A percentile compares a stretch with the other conserved stretches of the same genome.
These are phyloP conservation scores for Chlorella variabilis DNA, from an alignment of 163 green algal genomes.

Conservation along the genomic window DNA sequence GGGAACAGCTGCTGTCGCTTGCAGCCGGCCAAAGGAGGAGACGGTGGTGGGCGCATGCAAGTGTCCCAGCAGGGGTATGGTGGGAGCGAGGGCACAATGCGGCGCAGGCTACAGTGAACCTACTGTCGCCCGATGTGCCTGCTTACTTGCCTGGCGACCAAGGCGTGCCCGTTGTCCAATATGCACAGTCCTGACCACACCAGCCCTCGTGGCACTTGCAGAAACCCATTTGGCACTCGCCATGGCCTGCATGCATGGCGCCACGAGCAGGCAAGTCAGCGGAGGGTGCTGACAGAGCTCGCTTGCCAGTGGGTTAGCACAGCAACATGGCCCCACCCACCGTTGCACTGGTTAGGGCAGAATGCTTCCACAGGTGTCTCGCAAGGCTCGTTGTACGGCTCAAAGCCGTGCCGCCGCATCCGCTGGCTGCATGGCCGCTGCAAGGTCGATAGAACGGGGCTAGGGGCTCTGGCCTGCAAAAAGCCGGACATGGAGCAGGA, in stretches of 20 bases:
- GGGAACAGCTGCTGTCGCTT: no score
- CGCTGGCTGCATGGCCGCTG: no score
- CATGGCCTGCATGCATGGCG: constrained; percentile 37
- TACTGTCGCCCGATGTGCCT: not conserved
- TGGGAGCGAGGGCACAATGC: no score
- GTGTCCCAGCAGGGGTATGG: no score
- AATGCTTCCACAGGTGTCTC: constrained; percentile 55
- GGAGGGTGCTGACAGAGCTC: no score
- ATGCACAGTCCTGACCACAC: constrained; percentile 58
- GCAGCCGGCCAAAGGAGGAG: not conserved
- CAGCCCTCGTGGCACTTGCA: constrained; percentile 72
- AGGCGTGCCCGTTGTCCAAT: constrained; percentile 3
- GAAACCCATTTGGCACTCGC: constrained; percentile 71
- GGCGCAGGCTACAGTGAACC: no score
- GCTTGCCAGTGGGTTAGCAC: no score
- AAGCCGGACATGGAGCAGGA: no score
- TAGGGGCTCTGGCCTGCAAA: no score
- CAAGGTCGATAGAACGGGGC: no score
- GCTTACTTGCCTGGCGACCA: not conserved
- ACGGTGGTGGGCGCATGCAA: not conserved
- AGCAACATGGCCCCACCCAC: not conserved
- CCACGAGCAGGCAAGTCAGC: not conserved
- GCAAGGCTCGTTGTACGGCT: no score
- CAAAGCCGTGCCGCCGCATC: no score
- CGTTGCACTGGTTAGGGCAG: constrained; percentile 74